phyloP scores from a whole-genome alignment of 176 grass and related monocot genomes.

The Juncus effusus region DNA sequence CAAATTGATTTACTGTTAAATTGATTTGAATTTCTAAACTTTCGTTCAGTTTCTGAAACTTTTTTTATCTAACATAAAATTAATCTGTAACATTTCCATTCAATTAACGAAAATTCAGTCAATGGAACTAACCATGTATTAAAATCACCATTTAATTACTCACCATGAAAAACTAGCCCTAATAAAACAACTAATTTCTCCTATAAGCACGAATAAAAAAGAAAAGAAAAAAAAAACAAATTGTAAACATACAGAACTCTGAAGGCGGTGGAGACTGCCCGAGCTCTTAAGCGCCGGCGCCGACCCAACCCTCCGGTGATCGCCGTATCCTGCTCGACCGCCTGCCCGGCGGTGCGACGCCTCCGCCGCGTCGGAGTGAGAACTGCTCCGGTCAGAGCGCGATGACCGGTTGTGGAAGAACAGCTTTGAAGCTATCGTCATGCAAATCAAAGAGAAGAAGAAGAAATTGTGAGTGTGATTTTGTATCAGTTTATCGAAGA shows the following conservation, averaged over 20 bases:
- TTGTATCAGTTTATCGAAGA: too few relatives aligned
- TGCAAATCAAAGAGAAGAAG: constrained; percentile 6
- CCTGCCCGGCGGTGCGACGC: neutral
- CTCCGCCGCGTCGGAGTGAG: constrained; percentile 11
- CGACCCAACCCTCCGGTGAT: neutral
- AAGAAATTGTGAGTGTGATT: too few relatives aligned
- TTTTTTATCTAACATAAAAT: too few relatives aligned
- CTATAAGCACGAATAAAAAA: neutral
- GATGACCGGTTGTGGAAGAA: constrained; percentile 1
- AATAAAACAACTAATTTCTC: too few relatives aligned
- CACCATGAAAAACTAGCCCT: neutral
- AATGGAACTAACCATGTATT: too few relatives aligned
- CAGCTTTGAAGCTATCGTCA: constrained; percentile 30
- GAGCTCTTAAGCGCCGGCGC: neutral
- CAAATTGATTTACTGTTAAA: too few relatives aligned
- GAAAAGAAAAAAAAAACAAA: neutral
- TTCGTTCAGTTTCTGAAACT: too few relatives aligned
- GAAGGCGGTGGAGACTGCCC: constrained; percentile 7
- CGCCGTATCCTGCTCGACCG: neutral
- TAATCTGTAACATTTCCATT: too few relatives aligned
- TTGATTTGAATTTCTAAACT: too few relatives aligned
- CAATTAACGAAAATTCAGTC: too few relatives aligned
- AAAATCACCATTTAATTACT: neutral
- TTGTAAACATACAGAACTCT: constrained; percentile 17
- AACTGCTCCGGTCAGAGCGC: constrained; percentile 10